These are phyloP conservation scores for Coniochaeta prunicola DNA, from an alignment of 2,329 filamentous ascomycete genomes.

Conservation along the genomic window DNA sequence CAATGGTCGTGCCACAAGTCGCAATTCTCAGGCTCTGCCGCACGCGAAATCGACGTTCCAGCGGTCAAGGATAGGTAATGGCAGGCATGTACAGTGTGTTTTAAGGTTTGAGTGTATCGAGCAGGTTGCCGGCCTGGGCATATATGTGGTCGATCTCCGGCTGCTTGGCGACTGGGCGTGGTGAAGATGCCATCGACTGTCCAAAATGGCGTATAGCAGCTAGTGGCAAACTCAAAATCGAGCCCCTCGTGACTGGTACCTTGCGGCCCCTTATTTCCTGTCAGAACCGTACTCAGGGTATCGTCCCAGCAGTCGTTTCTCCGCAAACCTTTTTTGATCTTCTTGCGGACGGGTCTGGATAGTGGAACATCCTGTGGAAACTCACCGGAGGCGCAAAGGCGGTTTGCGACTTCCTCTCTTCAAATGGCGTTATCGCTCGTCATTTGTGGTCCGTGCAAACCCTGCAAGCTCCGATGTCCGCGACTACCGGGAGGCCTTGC, in stretches of 20 bases:
- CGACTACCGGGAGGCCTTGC: neutral
- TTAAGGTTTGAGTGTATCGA: neutral
- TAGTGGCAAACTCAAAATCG: neutral
- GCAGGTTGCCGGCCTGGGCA: neutral
- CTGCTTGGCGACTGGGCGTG: neutral
- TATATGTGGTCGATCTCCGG: neutral
- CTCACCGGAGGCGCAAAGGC: too few relatives aligned
- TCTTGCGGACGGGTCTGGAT: too few relatives aligned
- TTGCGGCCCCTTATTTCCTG: too few relatives aligned
- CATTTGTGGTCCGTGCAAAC: conserved; percentile 1
- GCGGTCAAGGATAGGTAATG: conserved; percentile 5
- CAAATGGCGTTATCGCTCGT: conserved; percentile 19
- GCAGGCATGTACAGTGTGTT: neutral
- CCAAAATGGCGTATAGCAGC: neutral
- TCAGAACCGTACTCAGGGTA: neutral
- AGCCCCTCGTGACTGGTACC: too few relatives aligned
- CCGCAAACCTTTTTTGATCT: neutral
- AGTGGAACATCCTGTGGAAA: too few relatives aligned
- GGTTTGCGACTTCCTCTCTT: neutral
- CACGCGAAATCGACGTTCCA: neutral
- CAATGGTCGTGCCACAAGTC: conserved; percentile 14
- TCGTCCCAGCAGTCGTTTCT: neutral
- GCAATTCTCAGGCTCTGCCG: conserved; percentile 10
- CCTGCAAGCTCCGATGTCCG: neutral
- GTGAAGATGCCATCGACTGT: neutral